Conservation (phyloP, 2,329 filamentous ascomycete species). For the Amauroascus niger region DNA sequence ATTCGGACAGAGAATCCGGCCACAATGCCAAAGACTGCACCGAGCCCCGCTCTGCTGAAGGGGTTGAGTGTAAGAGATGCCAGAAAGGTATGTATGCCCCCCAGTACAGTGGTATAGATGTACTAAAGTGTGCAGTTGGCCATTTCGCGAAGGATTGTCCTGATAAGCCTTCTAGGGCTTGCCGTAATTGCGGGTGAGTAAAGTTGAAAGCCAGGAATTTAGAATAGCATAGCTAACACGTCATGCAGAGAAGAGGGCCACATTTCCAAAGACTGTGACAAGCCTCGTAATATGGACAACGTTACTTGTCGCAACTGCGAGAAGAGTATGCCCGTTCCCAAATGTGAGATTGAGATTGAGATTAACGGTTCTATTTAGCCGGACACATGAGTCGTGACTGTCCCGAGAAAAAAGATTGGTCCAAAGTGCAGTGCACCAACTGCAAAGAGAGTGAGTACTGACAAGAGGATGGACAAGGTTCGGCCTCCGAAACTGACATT, state of each 20-base stretch:
- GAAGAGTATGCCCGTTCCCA: constrained; percentile 23
- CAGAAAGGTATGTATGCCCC: constrained; percentile 28
- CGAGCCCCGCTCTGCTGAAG: constrained; percentile 36
- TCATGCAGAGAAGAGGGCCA: constrained; percentile 34
- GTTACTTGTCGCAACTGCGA: constrained; percentile 41
- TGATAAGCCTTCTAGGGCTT: constrained; percentile 28
- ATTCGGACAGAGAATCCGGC: constrained; percentile 28
- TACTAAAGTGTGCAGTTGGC: constrained; percentile 28
- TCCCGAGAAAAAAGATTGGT: constrained; percentile 36
- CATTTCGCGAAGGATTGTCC: constrained; percentile 42
- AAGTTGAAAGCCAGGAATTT: neutral
- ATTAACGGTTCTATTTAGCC: constrained; percentile 19
- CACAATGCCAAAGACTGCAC: constrained; percentile 43
- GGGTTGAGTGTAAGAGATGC: constrained; percentile 39
- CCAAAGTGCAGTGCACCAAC: constrained; percentile 37
- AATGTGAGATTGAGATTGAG: neutral
- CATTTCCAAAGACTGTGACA: constrained; percentile 35
- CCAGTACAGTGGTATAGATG: neutral
- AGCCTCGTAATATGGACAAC: constrained; percentile 33
- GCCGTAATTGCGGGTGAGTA: constrained; percentile 39
- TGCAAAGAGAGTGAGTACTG: constrained; percentile 35
- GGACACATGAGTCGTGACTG: constrained; percentile 40
- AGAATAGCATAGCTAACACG: constrained; percentile 15
- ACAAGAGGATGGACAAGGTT: neutral
- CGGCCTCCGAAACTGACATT: constrained; percentile 12